Evolutionary conservation across 768 basidiomycete species (phyloP), one percentile per base, ranked within the genome.

Genomic region (Cystofilobasidium macerans): DNA sequence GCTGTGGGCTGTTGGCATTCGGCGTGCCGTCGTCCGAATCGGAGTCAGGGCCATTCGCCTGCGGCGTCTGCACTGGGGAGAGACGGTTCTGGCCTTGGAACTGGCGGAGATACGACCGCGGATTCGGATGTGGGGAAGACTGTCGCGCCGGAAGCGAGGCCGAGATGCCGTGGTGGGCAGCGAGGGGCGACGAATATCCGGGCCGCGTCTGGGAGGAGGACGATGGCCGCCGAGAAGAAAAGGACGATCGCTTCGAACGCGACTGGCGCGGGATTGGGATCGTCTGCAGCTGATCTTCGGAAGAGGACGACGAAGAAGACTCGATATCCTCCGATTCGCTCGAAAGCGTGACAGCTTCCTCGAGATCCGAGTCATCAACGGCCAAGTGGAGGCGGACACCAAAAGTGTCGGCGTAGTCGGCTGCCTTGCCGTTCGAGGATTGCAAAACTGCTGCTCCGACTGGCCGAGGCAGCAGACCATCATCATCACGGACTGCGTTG

Each of bases 341-440:
- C 51, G 51, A 54, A 7, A 20, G 13, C 9, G 11, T 13, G 28
- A 54, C 30, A 2, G 51, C 51, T 12, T 59, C 64, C 6, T 65
- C 64, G 30, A 57, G 32, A 26, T 65, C 64, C 3, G 64, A 65
- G 30, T 65, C 64, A 3, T 57, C 64, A 30, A 57, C 30, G 14
- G 57, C 56, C 5, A 65, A 57, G 45, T 59, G 18, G 42, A 65
- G 64, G 8, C 16, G 20, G 38, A 63, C 26, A n/a, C 24, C 36
- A 2, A 22, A 11, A 2, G 35, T 24, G 13, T 30, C 30, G 22
- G 36, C 48, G 38, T 54, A 63, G 33, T 56, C 12, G 47, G 5
- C 18, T 9, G 16, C 11, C 2, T 47, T 35, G 48, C 28, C 20
- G 3, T 33, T 36, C 24, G 33, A n/a, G n/a, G n/a, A n/a, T n/a